Base-by-base conservation (phyloP, 306 rosid genomes). In the Acacia melanoxylon region DNA sequence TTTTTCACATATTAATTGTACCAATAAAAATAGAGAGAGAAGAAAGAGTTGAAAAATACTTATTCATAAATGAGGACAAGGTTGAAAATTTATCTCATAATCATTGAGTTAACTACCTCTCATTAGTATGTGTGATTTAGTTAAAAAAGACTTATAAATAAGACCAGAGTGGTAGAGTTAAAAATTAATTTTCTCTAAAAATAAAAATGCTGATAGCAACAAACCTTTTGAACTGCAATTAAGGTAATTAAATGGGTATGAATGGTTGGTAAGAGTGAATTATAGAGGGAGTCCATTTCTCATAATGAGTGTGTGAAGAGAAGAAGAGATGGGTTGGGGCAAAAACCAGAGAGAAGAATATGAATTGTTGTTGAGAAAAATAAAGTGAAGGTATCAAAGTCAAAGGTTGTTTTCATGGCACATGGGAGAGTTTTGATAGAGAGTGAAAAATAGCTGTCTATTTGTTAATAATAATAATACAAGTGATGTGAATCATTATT, bases 251-350 rank as follows among this genome's bases (percentile, higher is more conserved):
- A 68, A 81, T 54, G 45, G 29, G 4, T 78, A 67, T 46, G 3
- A 82, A 59, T 48, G 84, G 83, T 81, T 81, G 88, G 68, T 82
- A 52, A 35, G 75, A 68, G 52, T 27, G 62, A 66, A 62, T 62
- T 10, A 81, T 5, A 61, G 19, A 41, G 67, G 51, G 59, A 77
- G 80, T 77, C 76, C 15, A 70, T 69, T 71, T 70, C 12, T 76
- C 82, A 85, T 85, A 11, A 77, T 85, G 81, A 74, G n/a, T 56
- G 16, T 45, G 63, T 51, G 61, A 56, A 8, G 41, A 0, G 65
- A 14, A 2, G 63, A 22, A 24, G 31, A 58, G 67, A 61, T 6
- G 12, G 2, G 7, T 11, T 24, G 10, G 67, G 35, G 81, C 74
- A 25, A 67, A 81, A 78, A 58, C 15, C 74, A 66, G 6, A 81